Conservation (phyloP, 768 basidiomycete species). For the Rhodotorula toruloides region DNA sequence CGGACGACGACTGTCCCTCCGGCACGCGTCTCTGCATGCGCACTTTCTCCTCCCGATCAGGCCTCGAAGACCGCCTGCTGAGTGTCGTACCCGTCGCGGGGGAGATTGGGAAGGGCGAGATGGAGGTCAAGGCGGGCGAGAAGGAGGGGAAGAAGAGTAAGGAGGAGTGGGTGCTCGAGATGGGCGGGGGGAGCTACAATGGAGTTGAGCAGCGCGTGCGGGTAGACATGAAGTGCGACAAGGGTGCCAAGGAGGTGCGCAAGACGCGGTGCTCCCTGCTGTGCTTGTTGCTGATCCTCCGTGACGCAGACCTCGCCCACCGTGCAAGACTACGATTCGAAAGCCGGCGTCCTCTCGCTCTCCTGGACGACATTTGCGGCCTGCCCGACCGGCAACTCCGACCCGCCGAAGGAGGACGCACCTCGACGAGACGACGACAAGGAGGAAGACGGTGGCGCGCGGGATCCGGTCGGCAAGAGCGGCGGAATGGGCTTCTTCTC, state of each 20-base stretch:
- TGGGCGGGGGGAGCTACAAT: conserved; percentile 26
- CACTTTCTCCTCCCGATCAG: conserved; percentile 59
- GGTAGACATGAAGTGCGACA: conserved; percentile 32
- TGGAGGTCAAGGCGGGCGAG: conserved; percentile 44
- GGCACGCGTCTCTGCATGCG: conserved; percentile 67
- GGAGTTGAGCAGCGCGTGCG: conserved; percentile 13
- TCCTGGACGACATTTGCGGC: conserved; percentile 63
- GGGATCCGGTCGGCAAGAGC: conserved; percentile 52
- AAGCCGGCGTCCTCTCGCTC: conserved; percentile 52
- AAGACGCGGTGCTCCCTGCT: neutral
- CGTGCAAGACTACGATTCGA: conserved; percentile 59
- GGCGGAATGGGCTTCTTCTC: conserved; percentile 54
- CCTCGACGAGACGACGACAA: too few species aligned
- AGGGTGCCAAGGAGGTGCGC: conserved; percentile 19
- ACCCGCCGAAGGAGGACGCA: neutral
- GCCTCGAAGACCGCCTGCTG: conserved; percentile 58
- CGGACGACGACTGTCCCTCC: conserved; percentile 36
- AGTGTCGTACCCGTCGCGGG: conserved; percentile 70
- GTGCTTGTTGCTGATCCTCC: conserved; percentile 3
- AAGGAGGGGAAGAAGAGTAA: conserved; percentile 1
- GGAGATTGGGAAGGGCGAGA: conserved; percentile 4
- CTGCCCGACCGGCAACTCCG: conserved; percentile 51
- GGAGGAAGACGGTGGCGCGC: conserved; percentile 37
- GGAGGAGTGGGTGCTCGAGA: conserved; percentile 14
- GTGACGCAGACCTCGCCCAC: conserved; percentile 50